These are phyloP conservation scores for Solioccasus polychromus DNA, from an alignment of 768 basidiomycete genomes.

Conservation along the genomic window DNA sequence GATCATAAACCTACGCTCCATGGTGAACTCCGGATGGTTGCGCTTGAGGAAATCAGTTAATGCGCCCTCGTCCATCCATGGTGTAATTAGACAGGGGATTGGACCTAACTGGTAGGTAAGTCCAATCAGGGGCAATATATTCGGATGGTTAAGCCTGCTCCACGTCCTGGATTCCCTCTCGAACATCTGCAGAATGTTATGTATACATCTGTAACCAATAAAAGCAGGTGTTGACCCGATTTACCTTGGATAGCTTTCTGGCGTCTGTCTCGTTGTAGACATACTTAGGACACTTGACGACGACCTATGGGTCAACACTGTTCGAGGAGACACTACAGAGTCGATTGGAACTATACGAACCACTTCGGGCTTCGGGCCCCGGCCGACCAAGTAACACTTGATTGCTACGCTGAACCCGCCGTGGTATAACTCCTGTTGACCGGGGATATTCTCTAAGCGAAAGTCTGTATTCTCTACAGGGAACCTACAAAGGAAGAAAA, in stretches of 20 bases:
- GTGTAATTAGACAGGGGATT: conserved; percentile 13
- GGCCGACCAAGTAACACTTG: conserved; percentile 6
- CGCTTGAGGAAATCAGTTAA: conserved; percentile 10
- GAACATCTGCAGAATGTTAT: conserved; percentile 4
- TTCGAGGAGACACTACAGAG: no score
- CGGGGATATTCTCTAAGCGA: conserved; percentile 11
- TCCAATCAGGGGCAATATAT: conserved; percentile 13
- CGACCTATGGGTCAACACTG: conserved; percentile 4
- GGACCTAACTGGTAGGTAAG: conserved; percentile 8
- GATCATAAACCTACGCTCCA: conserved; percentile 1
- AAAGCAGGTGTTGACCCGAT: no score
- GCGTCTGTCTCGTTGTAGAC: no score
- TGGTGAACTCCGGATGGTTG: not conserved
- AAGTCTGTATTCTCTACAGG: no score
- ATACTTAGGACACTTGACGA: conserved; percentile 10
- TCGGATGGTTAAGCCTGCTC: conserved; percentile 6
- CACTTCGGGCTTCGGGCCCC: conserved; percentile 7
- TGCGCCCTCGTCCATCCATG: conserved; percentile 12
- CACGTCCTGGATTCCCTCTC: conserved; percentile 5
- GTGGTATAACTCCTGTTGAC: conserved; percentile 2
- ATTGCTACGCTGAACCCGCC: conserved; percentile 9
- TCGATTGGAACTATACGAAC: no score
- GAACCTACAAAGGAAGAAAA: no score
- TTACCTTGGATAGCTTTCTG: no score
- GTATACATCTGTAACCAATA: no score